Conservation (phyloP, 345 rosid genomes). For the Sonneratia alba region DNA sequence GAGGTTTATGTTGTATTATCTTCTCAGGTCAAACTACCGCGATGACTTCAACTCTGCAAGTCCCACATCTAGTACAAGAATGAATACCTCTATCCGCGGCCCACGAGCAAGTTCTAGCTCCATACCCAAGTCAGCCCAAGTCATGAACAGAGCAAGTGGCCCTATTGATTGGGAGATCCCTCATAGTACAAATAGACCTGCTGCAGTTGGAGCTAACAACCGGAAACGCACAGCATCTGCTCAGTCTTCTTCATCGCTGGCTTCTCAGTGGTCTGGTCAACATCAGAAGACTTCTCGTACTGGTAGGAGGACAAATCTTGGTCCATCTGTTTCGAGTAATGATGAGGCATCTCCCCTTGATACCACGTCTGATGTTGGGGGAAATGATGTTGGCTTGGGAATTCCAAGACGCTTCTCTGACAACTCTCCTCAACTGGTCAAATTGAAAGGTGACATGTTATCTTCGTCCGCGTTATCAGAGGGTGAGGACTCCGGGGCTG, state of each 20-base stretch:
- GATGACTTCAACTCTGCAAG: conserved; percentile 68
- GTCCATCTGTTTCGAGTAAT: conserved; percentile 60
- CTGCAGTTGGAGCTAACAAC: conserved; percentile 50
- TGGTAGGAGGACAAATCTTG: conserved; percentile 74
- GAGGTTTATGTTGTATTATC: conserved; percentile 1
- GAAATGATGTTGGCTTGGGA: conserved; percentile 57
- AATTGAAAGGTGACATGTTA: conserved; percentile 59
- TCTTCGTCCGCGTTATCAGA: conserved; percentile 70
- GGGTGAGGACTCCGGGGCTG: conserved; percentile 80
- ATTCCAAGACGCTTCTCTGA: conserved; percentile 46
- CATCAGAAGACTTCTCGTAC: conserved; percentile 78
- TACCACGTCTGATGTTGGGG: conserved; percentile 51
- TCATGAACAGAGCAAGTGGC: conserved; percentile 49
- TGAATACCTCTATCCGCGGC: conserved; percentile 54
- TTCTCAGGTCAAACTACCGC: conserved; percentile 49
- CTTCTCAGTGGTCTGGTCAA: conserved; percentile 71
- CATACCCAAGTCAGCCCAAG: conserved; percentile 59
- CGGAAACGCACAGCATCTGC: conserved; percentile 62
- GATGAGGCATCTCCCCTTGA: conserved; percentile 61
- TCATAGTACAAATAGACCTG: conserved; percentile 64
- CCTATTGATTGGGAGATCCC: conserved; percentile 80
- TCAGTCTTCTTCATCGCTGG: conserved; percentile 75
- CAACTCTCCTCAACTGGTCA: conserved; percentile 74
- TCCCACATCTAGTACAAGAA: conserved; percentile 55
- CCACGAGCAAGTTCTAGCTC: conserved; percentile 63